Evolutionary conservation across 164 flowering plant species (phyloP).

Genomic region (Liriodendron chinense): DNA sequence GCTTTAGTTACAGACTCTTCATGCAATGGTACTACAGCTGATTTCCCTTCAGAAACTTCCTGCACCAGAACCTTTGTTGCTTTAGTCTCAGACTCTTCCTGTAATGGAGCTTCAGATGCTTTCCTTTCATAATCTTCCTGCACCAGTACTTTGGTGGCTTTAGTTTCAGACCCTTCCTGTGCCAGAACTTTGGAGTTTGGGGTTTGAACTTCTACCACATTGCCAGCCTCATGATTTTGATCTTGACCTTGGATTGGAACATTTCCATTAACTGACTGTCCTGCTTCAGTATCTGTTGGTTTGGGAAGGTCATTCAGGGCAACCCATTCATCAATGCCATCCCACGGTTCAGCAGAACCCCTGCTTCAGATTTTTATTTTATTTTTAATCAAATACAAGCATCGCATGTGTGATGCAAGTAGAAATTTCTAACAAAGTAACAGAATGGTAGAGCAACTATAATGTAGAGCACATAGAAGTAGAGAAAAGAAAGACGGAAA

Average conservation of each 20-base stretch:
- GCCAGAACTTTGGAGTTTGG: conserved; percentile 29
- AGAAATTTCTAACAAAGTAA: too few species aligned
- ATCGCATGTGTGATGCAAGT: too few species aligned
- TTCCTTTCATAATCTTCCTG: too few species aligned
- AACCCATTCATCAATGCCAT: conserved; percentile 49
- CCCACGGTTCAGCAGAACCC: conserved; percentile 87
- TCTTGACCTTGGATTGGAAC: conserved; percentile 13
- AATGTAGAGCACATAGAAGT: too few species aligned
- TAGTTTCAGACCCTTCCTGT: conserved; percentile 1
- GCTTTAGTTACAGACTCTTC: background rate
- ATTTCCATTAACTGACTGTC: conserved; percentile 10
- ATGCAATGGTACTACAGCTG: conserved; percentile 2
- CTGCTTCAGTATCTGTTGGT: background rate
- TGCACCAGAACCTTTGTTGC: conserved; percentile 11
- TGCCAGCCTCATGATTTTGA: background rate
- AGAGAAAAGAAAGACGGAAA: too few species aligned
- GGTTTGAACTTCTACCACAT: conserved; percentile 19
- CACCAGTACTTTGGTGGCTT: too few species aligned
- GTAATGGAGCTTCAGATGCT: too few species aligned
- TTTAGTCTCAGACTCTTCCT: background rate
- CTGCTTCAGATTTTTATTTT: too few species aligned
- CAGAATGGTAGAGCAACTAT: too few species aligned
- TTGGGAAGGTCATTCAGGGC: conserved; percentile 35
- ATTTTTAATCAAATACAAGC: too few species aligned
- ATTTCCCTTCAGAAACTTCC: conserved; percentile 1